phyloP scores from a whole-genome alignment of 1,284 basidiomycete genomes.

The Naganishia albida region DNA sequence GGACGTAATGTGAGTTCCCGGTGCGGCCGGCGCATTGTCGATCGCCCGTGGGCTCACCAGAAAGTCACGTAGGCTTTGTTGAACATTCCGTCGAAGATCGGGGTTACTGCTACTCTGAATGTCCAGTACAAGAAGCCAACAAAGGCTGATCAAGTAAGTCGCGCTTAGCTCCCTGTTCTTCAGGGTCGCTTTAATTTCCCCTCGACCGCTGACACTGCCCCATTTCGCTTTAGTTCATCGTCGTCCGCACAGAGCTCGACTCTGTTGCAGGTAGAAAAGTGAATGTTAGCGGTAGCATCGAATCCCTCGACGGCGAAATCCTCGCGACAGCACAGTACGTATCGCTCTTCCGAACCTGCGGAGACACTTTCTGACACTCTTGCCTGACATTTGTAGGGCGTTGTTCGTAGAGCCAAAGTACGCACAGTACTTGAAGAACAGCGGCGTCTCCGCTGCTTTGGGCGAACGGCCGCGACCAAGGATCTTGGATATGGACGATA shows the following conservation, averaged over 20 bases:
- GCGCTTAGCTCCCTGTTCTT: background rate
- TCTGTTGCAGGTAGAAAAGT: slow-evolving; percentile 75
- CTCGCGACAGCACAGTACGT: slow-evolving; percentile 77
- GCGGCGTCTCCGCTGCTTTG: slow-evolving; percentile 24
- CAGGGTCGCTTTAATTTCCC: slow-evolving; percentile 43
- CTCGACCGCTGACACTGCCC: slow-evolving; percentile 35
- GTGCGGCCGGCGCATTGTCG: no score
- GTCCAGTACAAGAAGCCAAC: slow-evolving; percentile 79
- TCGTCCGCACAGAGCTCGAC: slow-evolving; percentile 60
- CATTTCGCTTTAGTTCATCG: slow-evolving; percentile 64
- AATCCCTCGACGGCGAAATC: slow-evolving; percentile 73
- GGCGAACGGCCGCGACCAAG: slow-evolving; percentile 24
- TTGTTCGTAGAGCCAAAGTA: slow-evolving; percentile 82
- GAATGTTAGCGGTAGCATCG: slow-evolving; percentile 68
- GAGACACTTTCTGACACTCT: slow-evolving; percentile 3
- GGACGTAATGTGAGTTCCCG: slow-evolving; percentile 70
- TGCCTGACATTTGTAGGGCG: slow-evolving; percentile 55
- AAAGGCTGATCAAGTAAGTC: slow-evolving; percentile 72
- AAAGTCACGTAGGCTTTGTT: slow-evolving; percentile 64
- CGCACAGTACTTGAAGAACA: slow-evolving; percentile 63
- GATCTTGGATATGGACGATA: slow-evolving; percentile 32
- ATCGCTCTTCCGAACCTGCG: background rate
- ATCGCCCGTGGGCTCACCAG: background rate
- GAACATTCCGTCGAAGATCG: slow-evolving; percentile 82
- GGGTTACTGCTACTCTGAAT: slow-evolving; percentile 82